A percentile compares a stretch with the other conserved stretches of the same genome.
Evolutionary conservation across 164 flowering plant genomes (phyloP).

Genomic region (Cinnamomum micranthum): DNA sequence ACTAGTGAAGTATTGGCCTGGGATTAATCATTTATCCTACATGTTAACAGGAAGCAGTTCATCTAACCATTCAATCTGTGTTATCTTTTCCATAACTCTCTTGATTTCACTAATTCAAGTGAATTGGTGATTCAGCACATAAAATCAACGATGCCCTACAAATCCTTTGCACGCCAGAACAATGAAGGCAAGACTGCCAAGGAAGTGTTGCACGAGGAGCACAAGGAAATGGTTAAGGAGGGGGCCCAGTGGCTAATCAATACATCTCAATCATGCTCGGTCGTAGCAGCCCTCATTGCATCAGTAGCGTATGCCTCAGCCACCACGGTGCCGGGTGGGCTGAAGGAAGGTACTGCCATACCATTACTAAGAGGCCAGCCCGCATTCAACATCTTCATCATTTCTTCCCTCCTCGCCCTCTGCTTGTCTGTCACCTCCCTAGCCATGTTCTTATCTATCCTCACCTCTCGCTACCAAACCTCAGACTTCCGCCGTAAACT

Average conservation of each 20-base stretch:
- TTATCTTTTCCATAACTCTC: no score
- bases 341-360: neutral
- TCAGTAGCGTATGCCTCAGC: constrained; percentile 7
- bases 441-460: neutral
- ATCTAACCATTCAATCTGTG: no score
- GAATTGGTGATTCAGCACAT: neutral
- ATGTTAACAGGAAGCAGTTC: no score
- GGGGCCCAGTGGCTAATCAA: constrained; percentile 6
- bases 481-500: neutral
- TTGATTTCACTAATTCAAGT: no score
- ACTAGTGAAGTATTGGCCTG: no score
- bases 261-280: constrained; percentile 7
- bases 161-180: constrained; percentile 3
- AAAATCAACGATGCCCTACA: constrained; percentile 1
- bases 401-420: neutral
- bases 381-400: constrained; percentile 3
- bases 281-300: constrained; percentile 9
- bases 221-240: neutral
- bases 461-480: neutral
- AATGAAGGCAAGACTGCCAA: neutral
- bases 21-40: no score
- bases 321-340: constrained; percentile 7
- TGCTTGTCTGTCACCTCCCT: constrained; percentile 8
- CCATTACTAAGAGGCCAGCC: constrained; percentile 1
- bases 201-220: constrained; percentile 1